Percentiles rank a stretch among this genome's conserved stretches.
Evolutionary conservation across 805 yeast genomes (phyloP).

Genomic region (Wickerhamomyces subpelliculosus): DNA sequence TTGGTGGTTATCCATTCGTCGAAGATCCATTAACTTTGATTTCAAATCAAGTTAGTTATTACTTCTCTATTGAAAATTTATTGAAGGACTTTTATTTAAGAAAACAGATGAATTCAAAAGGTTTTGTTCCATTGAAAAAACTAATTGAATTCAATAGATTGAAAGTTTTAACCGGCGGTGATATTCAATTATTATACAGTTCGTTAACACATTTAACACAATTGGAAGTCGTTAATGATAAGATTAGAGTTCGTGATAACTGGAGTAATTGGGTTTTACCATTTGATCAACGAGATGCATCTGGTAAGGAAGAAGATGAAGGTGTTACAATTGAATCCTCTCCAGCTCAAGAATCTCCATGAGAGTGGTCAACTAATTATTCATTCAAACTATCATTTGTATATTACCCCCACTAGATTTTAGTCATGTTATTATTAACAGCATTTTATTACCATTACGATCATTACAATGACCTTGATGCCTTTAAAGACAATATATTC

Average conservation of each 20-base stretch:
- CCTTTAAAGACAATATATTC: too few species aligned
- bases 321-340: constrained; percentile 1
- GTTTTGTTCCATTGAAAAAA: constrained; percentile 59
- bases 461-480: too few species aligned
- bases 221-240: constrained; percentile 28
- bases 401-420: too few species aligned
- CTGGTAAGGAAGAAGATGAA: constrained; percentile 37
- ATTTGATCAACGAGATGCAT: constrained; percentile 33
- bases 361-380: neutral
- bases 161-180: constrained; percentile 53
- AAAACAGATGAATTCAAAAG: constrained; percentile 69
- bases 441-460: too few species aligned
- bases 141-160: constrained; percentile 73
- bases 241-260: constrained; percentile 52
- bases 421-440: too few species aligned
- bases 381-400: too few species aligned
- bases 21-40: constrained; percentile 20
- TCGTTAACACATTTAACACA: constrained; percentile 11
- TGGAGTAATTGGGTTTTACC: constrained; percentile 69
- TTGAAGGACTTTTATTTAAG: constrained; percentile 77
- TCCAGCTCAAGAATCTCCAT: neutral
- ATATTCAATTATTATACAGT: constrained; percentile 27
- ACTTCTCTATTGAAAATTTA: constrained; percentile 83
- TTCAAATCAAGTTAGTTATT: constrained; percentile 72
- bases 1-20: constrained; percentile 6